Conservation (phyloP, 2,329 filamentous ascomycete genomes). For the Penicillium sp. region DNA sequence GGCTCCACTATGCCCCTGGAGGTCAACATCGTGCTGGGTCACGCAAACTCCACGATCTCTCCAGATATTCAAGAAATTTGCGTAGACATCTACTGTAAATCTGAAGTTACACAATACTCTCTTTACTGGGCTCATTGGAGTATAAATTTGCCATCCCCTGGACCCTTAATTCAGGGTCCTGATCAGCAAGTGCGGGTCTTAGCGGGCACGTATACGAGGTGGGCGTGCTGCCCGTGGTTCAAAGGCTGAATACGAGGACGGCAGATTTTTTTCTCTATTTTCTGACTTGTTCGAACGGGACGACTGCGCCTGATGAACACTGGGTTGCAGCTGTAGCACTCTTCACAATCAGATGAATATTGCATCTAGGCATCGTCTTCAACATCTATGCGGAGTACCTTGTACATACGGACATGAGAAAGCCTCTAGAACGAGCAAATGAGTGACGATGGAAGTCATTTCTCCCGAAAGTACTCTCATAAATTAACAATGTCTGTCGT, state of each 20-base stretch:
- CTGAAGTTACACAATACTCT: background rate
- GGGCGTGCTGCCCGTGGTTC: conserved; percentile 2
- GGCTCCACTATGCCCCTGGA: background rate
- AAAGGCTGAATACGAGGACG: conserved; percentile 14
- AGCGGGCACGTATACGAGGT: conserved; percentile 18
- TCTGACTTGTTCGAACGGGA: background rate
- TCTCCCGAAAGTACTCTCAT: background rate
- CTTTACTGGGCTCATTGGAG: background rate
- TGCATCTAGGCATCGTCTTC: too few species aligned
- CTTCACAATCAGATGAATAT: background rate
- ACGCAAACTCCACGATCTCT: background rate
- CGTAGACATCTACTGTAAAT: background rate
- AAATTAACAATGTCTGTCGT: too few species aligned
- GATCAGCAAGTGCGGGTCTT: conserved; percentile 10
- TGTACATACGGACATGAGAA: background rate
- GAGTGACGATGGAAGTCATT: background rate
- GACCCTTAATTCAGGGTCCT: conserved; percentile 3
- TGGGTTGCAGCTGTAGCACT: background rate
- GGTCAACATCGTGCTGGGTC: background rate
- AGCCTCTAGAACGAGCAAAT: background rate
- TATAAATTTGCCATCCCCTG: background rate
- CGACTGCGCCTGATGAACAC: background rate
- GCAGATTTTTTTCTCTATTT: conserved; percentile 11
- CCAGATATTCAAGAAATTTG: background rate
- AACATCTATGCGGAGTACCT: background rate